phyloP scores from a whole-genome alignment of 495 filamentous ascomycete species.

The Lasiosphaeria ovina region DNA sequence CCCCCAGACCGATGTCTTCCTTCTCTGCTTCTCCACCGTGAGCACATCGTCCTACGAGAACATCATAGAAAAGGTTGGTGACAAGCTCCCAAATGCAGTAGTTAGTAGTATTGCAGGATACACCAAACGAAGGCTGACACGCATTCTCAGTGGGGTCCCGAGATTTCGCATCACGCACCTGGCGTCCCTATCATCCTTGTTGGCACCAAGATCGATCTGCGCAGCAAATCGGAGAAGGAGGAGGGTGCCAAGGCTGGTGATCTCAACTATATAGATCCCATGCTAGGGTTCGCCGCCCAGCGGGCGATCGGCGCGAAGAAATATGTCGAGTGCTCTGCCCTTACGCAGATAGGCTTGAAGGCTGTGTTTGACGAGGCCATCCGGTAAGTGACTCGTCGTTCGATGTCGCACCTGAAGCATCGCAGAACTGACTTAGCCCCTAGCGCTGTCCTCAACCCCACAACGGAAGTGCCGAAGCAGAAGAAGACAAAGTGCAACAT shows the following conservation, averaged over 20 bases:
- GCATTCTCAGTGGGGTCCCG: constrained; percentile 77
- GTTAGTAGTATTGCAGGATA: too few species aligned
- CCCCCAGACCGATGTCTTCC: constrained; percentile 95
- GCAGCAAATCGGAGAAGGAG: constrained; percentile 77
- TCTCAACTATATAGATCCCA: constrained; percentile 1
- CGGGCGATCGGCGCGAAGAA: constrained; percentile 89
- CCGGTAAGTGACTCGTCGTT: constrained; percentile 53
- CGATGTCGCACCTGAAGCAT: not conserved
- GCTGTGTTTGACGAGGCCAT: constrained; percentile 98
- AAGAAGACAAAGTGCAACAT: constrained; percentile 72
- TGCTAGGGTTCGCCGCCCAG: constrained; percentile 69
- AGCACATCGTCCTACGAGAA: constrained; percentile 97
- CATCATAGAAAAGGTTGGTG: constrained; percentile 85
- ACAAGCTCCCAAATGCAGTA: not conserved
- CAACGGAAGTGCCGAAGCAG: constrained; percentile 60
- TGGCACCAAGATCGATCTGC: constrained; percentile 93
- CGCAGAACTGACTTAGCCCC: constrained; percentile 17
- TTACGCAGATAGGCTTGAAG: constrained; percentile 94
- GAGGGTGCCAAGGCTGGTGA: not conserved
- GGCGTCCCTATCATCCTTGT: constrained; percentile 95
- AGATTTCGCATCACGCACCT: constrained; percentile 95
- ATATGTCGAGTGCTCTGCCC: constrained; percentile 96
- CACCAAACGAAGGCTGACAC: constrained; percentile 15
- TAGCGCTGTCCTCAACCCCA: constrained; percentile 82
- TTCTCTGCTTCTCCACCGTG: constrained; percentile 98